Evolutionary conservation across 192 early-diverging fungal species (phyloP).

Genomic region (Gigaspora rosea): DNA sequence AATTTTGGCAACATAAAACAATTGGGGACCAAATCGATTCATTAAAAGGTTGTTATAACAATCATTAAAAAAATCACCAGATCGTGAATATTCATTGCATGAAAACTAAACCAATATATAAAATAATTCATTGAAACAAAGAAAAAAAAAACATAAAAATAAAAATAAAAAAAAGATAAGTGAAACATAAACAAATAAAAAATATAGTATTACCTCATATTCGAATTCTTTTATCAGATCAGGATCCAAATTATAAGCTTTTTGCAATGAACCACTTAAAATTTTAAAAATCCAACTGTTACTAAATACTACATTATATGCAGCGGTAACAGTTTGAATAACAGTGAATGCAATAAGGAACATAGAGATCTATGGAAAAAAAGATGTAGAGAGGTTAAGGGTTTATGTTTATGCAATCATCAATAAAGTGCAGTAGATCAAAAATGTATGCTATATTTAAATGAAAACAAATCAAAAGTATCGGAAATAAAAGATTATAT

Average conservation of each 20-base stretch:
- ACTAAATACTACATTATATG: neutral
- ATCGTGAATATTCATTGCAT: neutral
- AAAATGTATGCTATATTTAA: too few species aligned
- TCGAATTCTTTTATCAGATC: conserved; percentile 7
- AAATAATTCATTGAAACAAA: neutral
- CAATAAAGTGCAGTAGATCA: neutral
- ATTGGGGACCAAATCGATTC: conserved; percentile 3
- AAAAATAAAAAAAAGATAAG: neutral
- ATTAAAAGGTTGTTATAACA: conserved; percentile 2
- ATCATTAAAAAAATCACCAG: neutral
- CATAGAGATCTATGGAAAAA: neutral
- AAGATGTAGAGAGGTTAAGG: neutral
- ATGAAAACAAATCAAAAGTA: too few species aligned
- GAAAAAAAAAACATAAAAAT: too few species aligned
- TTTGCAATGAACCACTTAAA: conserved; percentile 11
- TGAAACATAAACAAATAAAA: neutral
- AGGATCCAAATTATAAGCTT: neutral
- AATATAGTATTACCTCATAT: conserved; percentile 2
- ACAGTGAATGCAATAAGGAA: conserved; percentile 8
- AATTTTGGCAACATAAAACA: conserved; percentile 7
- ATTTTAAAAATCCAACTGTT: conserved; percentile 11
- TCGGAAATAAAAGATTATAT: too few species aligned
- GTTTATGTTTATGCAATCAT: neutral
- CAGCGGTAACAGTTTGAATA: neutral
- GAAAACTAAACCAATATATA: conserved; percentile 13